Conservation (phyloP, 2,329 filamentous ascomycete species). For the Cytospora chrysosperma region DNA sequence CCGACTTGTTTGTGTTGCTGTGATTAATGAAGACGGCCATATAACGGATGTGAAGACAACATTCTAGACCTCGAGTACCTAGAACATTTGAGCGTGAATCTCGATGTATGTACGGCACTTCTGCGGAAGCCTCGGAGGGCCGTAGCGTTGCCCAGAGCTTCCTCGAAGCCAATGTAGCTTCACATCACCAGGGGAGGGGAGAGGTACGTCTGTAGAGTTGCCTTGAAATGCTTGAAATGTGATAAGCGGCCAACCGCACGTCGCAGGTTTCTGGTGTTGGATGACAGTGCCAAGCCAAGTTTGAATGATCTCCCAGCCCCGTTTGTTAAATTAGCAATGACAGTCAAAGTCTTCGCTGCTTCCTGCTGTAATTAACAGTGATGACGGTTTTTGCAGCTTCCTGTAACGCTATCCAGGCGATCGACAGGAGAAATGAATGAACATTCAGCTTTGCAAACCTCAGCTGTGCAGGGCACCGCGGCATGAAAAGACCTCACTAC, state of each 20-base stretch:
- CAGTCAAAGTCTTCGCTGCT: neutral
- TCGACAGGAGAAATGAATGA: neutral
- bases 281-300: neutral
- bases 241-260: neutral
- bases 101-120: neutral
- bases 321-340: neutral
- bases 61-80: neutral
- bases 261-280: neutral
- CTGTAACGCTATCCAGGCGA: neutral
- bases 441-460: neutral
- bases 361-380: neutral
- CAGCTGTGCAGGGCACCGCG: neutral
- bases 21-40: neutral
- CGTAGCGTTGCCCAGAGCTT: neutral
- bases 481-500: neutral
- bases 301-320: neutral
- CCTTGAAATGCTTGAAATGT: neutral
- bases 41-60: neutral
- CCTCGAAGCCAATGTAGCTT: neutral
- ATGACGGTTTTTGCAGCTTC: too few species aligned
- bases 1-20: neutral
- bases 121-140: neutral
- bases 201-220: neutral
- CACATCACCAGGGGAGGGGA: neutral
- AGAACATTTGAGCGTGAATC: neutral